phyloP scores from a whole-genome alignment of 1,284 basidiomycete genomes.

The Mycosarcoma mackinlayi region DNA sequence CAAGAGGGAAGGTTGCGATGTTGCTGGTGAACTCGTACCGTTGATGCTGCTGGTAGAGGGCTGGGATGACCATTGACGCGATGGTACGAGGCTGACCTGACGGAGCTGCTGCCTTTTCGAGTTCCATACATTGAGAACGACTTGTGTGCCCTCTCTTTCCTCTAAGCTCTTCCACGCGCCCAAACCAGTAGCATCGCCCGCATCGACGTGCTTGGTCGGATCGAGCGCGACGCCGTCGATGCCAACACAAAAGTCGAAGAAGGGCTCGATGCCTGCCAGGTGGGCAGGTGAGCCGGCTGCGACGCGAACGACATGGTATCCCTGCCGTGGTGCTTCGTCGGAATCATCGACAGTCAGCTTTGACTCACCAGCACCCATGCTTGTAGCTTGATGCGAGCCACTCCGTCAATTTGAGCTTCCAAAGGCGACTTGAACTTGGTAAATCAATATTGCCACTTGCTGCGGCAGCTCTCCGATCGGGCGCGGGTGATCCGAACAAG shows the following conservation, averaged over 20 bases:
- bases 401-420: too few relatives aligned
- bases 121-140: conserved; percentile 88
- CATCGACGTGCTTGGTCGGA: conserved; percentile 50
- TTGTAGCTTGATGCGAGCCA: not conserved
- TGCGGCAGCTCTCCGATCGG: too few relatives aligned
- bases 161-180: conserved; percentile 73
- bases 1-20: conserved; percentile 77
- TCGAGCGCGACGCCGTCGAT: conserved; percentile 73
- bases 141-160: conserved; percentile 80
- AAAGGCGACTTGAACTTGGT: too few relatives aligned
- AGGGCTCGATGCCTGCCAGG: conserved; percentile 86
- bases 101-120: conserved; percentile 84
- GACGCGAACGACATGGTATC: conserved; percentile 67
- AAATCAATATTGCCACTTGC: too few relatives aligned
- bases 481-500: too few relatives aligned
- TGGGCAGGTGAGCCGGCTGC: conserved; percentile 71
- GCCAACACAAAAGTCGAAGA: conserved; percentile 96
- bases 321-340: conserved; percentile 57
- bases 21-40: conserved; percentile 31
- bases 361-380: conserved; percentile 48
- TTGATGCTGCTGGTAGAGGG: conserved; percentile 50
- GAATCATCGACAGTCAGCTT: conserved; percentile 43
- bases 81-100: conserved; percentile 86
- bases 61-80: conserved; percentile 77
- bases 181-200: conserved; percentile 42